Base-by-base conservation (phyloP, 305 asterid genomes). In the Rubia tinctorum region DNA sequence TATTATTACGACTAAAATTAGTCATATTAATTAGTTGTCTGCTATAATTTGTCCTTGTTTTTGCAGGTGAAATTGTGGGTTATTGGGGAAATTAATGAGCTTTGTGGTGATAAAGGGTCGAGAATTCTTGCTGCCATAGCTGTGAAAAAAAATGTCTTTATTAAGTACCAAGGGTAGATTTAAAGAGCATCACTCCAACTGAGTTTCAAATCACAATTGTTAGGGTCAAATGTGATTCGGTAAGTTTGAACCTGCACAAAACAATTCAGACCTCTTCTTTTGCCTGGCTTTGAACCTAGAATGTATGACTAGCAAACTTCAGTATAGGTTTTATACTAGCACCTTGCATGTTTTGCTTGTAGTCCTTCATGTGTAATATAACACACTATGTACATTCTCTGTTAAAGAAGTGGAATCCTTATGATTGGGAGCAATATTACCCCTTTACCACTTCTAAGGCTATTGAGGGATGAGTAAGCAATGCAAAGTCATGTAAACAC, bases 181-280 rank as follows among this genome's bases (percentile, higher is more conserved):
- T 82, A 91, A 88, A 77, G 87, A 87, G 91, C 92, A 88, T 84
- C 95, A 90, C 40, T 23, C 66, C n/a, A 61, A 2, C 17, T 25
- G 6, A 62, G 43, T 62, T 30, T 62, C 0, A 27, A 53, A 1
- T 53, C 60, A 18, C 20, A 53, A 22, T 60, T 86, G 91, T 13
- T 80, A 87, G 82, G 82, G 81, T 71, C 82, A 86, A 8, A 88
- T 62, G 67, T 25, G 11, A 62, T 62, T 30, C 9, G 25, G 43
- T 25, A 20, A 25, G 17, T 12, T 30, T 62, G 17, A 25, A 62
- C 67, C n/a, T 30, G 43, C 39, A 62, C 18, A 13, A 30, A 53
- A 30, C 17, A 63, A 34, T 63, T 34, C 68, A 7, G 12, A 12
- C 68, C 42, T 39, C n/a, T 63, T 27, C 42, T 63, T 63, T 8